Evolutionary conservation across 495 filamentous ascomycete genomes (phyloP).

Genomic region (Penicillium dipodomyicola): DNA sequence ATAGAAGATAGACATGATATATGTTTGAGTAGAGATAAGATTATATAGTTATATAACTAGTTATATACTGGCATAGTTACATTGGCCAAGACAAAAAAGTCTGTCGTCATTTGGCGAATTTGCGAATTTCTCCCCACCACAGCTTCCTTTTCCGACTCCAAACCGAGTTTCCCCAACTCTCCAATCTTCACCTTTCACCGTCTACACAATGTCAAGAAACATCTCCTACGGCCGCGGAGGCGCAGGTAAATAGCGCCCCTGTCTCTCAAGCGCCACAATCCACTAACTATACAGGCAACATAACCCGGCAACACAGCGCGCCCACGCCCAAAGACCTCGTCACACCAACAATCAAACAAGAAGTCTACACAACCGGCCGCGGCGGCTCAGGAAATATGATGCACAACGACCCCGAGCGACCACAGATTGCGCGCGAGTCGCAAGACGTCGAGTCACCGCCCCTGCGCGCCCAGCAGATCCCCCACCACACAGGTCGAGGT

Average conservation of each 20-base stretch:
- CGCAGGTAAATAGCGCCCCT: conserved; percentile 40
- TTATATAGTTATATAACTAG: too few relatives aligned
- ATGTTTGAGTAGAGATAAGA: neutral
- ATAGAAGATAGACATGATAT: too few relatives aligned
- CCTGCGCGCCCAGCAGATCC: conserved; percentile 45
- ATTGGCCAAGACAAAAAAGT: neutral
- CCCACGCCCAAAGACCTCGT: conserved; percentile 59
- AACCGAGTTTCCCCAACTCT: neutral
- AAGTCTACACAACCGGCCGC: conserved; percentile 79
- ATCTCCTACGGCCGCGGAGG: conserved; percentile 57
- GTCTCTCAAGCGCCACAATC: neutral
- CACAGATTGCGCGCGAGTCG: conserved; percentile 67
- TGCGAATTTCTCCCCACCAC: neutral
- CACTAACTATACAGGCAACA: conserved; percentile 58
- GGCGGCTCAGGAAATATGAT: conserved; percentile 76
- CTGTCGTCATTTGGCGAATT: conserved; percentile 1
- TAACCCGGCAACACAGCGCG: conserved; percentile 55
- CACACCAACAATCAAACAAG: conserved; percentile 79
- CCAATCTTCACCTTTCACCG: neutral
- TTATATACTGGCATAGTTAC: too few relatives aligned
- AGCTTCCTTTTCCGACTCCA: neutral
- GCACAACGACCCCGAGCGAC: conserved; percentile 59
- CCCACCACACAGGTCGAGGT: conserved; percentile 49
- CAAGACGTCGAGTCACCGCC: conserved; percentile 72
- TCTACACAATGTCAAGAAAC: conserved; percentile 26